A percentile compares a stretch with the other conserved stretches of the same genome.
Evolutionary conservation across 2,329 filamentous ascomycete genomes (phyloP).

Genomic region (Atkinsonella texensis): DNA sequence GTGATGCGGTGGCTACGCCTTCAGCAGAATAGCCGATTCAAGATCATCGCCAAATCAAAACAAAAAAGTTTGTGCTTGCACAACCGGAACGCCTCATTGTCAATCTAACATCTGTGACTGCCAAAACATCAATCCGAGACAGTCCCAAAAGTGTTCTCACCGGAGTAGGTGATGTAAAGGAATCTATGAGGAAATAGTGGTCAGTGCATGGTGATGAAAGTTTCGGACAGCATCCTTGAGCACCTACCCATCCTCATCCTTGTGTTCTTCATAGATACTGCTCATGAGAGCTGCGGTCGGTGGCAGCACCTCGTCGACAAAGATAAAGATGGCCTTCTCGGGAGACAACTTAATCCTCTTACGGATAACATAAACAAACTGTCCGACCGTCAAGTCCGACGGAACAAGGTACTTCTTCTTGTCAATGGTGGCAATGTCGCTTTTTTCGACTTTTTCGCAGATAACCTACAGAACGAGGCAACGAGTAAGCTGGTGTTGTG

Average conservation of each 20-base stretch:
- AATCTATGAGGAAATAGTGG: conserved; percentile 43
- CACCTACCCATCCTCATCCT: conserved; percentile 60
- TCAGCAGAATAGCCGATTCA: conserved; percentile 3
- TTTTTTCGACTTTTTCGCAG: conserved; percentile 99
- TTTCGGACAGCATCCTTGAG: background rate
- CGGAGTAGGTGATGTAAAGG: conserved; percentile 98
- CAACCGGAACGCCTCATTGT: conserved; percentile 21
- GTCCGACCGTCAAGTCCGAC: conserved; percentile 92
- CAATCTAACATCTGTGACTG: background rate
- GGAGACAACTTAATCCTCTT: conserved; percentile 99
- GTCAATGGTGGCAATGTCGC: conserved; percentile 98
- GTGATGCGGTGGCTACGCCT: conserved; percentile 4
- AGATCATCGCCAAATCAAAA: conserved; percentile 1
- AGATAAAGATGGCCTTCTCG: conserved; percentile 99
- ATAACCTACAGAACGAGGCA: conserved; percentile 58
- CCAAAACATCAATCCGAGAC: conserved; percentile 8
- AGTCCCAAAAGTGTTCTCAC: conserved; percentile 92
- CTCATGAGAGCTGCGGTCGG: conserved; percentile 97
- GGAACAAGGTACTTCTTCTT: conserved; percentile 99
- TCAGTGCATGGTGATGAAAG: conserved; percentile 7
- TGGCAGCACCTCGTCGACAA: conserved; percentile 94
- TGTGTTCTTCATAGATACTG: conserved; percentile 99
- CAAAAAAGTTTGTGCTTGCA: conserved; percentile 15
- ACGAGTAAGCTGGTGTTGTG: background rate
- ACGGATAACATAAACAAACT: conserved; percentile 99